Conservation (phyloP, 352 stramenopile genomes). For the Phytophthora sp. region DNA sequence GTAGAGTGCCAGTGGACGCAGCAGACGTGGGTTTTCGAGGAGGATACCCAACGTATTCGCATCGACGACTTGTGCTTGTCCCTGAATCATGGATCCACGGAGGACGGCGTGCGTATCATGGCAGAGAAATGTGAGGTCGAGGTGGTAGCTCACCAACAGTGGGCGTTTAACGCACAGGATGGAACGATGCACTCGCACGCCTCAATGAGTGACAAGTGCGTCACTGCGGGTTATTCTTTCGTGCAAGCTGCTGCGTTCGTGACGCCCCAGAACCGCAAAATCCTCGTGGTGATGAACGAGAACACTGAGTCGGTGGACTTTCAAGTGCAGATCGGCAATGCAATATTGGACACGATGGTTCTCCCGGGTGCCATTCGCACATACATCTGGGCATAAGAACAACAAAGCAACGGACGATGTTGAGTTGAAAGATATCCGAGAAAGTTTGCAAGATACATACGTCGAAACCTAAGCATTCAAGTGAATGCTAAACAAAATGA, state of each 20-base stretch:
- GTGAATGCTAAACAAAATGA: no score
- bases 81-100: conserved; percentile 58
- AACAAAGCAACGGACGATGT: no score
- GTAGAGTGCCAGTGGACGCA: conserved; percentile 68
- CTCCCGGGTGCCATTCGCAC: conserved; percentile 63
- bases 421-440: no score
- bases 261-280: conserved; percentile 69
- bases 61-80: conserved; percentile 66
- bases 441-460: no score
- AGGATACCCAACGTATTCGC: conserved; percentile 42
- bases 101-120: conserved; percentile 52
- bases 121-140: conserved; percentile 44
- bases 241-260: conserved; percentile 70
- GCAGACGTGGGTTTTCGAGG: conserved; percentile 69
- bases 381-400: no score
- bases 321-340: conserved; percentile 51
- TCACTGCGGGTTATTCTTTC: conserved; percentile 74
- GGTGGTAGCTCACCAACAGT: conserved; percentile 48
- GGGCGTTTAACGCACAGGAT: conserved; percentile 50
- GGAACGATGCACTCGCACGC: conserved; percentile 50
- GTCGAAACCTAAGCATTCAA: no score
- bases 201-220: conserved; percentile 52
- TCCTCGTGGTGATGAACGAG: conserved; percentile 82
- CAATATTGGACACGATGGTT: conserved; percentile 37
- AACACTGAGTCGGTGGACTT: conserved; percentile 78